These are phyloP conservation scores for Domatiomyces globalis DNA, from an alignment of 2,329 filamentous ascomycete species.

Conservation along the genomic window DNA sequence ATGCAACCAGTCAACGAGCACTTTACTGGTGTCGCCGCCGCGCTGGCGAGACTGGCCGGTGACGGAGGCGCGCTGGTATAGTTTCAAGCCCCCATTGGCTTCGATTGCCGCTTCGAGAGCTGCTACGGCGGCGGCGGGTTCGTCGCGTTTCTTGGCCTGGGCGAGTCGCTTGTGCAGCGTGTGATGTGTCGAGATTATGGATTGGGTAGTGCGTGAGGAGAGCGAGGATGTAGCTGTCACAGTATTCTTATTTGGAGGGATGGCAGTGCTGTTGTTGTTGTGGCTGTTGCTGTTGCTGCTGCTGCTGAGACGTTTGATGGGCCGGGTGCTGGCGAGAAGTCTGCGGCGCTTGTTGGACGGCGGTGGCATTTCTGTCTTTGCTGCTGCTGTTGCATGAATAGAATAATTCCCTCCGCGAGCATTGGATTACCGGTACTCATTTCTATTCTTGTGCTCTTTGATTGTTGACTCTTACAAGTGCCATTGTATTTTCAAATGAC, in stretches of 20 bases:
- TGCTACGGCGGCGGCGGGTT: conserved; percentile 27
- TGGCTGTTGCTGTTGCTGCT: background rate
- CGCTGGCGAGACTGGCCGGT: conserved; percentile 46
- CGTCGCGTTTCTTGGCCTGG: conserved; percentile 35
- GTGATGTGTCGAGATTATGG: conserved; percentile 47
- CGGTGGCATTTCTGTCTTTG: background rate
- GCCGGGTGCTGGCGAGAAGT: background rate
- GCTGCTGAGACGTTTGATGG: background rate
- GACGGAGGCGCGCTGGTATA: conserved; percentile 49
- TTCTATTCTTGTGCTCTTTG: background rate
- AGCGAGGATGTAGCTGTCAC: background rate
- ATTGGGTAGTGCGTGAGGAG: conserved; percentile 40
- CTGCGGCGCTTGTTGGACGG: background rate
- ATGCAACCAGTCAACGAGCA: conserved; percentile 45
- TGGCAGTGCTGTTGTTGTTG: background rate
- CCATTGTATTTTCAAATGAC: background rate
- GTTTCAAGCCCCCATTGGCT: conserved; percentile 43
- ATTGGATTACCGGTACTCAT: background rate
- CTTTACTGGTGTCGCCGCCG: conserved; percentile 49
- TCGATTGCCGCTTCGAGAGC: conserved; percentile 38
- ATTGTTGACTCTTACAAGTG: background rate
- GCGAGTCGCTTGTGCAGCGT: conserved; percentile 43
- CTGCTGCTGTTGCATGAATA: background rate
- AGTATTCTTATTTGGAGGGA: no score
- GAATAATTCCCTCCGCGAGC: background rate